A percentile compares a stretch with the other conserved stretches of the same genome.
These are phyloP conservation scores for Chenopodium formosanum DNA, from an alignment of 148 eudicot genomes.

Conservation along the genomic window DNA sequence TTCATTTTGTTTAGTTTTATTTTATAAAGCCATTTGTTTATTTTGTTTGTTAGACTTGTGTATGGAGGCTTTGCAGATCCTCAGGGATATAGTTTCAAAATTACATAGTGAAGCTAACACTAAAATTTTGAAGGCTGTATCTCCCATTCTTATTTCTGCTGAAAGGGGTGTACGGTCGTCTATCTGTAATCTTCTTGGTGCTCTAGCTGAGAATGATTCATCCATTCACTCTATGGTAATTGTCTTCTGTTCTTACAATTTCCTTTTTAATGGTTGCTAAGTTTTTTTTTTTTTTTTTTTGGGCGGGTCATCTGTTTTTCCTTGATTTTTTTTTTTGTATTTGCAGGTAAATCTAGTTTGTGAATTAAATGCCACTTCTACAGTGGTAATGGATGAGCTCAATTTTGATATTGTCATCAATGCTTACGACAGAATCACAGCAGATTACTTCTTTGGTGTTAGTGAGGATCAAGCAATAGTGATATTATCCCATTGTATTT, in stretches of 20 bases:
- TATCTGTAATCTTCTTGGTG: slow-evolving; percentile 67
- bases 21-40: background rate
- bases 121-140: slow-evolving; percentile 52
- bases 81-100: slow-evolving; percentile 47
- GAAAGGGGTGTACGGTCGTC: slow-evolving; percentile 48
- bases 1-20: background rate
- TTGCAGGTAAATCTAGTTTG: slow-evolving; percentile 67
- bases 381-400: slow-evolving; percentile 59
- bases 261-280: slow-evolving; percentile 6
- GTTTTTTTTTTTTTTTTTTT: background rate
- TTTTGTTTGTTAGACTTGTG: slow-evolving; percentile 55
- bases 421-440: slow-evolving; percentile 62
- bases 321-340: background rate
- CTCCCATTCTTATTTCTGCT: slow-evolving; percentile 72
- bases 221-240: slow-evolving; percentile 62
- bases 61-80: slow-evolving; percentile 55
- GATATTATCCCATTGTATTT: slow-evolving; percentile 76
- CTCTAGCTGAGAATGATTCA: slow-evolving; percentile 59
- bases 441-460: slow-evolving; percentile 50
- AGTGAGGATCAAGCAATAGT: slow-evolving; percentile 62
- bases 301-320: background rate
- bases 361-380: slow-evolving; percentile 71
- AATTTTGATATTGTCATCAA: slow-evolving; percentile 62
- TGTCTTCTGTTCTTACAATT: slow-evolving; percentile 2
- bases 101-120: slow-evolving; percentile 41